Conservation (phyloP, 2,329 filamentous ascomycete genomes). For the Alternaria incomplexa region DNA sequence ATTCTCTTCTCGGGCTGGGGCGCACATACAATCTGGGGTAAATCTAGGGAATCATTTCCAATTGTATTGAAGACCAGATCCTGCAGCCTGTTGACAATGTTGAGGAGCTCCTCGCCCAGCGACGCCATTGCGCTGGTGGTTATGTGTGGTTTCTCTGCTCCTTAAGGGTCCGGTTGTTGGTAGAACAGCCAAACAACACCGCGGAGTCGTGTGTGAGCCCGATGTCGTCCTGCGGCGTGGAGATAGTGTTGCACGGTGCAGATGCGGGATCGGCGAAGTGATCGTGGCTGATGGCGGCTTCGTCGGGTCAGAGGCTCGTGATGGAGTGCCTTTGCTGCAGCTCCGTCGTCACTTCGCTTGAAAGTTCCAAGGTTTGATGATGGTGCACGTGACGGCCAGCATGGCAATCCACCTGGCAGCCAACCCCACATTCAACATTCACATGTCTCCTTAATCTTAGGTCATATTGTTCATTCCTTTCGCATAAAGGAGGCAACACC, state of each 20-base stretch:
- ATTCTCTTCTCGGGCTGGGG: slow-evolving; percentile 15
- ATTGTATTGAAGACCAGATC: slow-evolving; percentile 99
- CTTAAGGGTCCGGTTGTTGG: slow-evolving; percentile 27
- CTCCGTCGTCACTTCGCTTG: slow-evolving; percentile 36
- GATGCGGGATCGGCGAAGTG: slow-evolving; percentile 8
- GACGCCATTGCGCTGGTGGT: slow-evolving; percentile 72
- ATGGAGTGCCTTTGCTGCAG: slow-evolving; percentile 25
- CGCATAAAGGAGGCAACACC: slow-evolving; percentile 33
- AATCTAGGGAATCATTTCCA: slow-evolving; percentile 95
- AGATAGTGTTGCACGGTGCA: slow-evolving; percentile 10
- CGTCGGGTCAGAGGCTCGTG: slow-evolving; percentile 30
- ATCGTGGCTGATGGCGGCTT: slow-evolving; percentile 16
- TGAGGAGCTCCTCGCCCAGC: slow-evolving; percentile 92
- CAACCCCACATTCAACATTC: slow-evolving; percentile 15
- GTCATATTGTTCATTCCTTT: slow-evolving; percentile 8
- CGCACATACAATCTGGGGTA: slow-evolving; percentile 96
- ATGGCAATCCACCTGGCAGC: slow-evolving; percentile 1
- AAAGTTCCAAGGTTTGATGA: slow-evolving; percentile 23
- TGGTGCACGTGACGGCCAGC: slow-evolving; percentile 17
- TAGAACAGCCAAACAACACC: slow-evolving; percentile 34
- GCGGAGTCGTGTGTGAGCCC: slow-evolving; percentile 7
- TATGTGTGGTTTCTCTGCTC: slow-evolving; percentile 23
- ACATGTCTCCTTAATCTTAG: slow-evolving; percentile 33
- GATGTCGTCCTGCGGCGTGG: slow-evolving; percentile 9
- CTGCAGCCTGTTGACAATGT: slow-evolving; percentile 97